phyloP scores from a whole-genome alignment of 129 eudicot species.

The Centella asiatica region DNA sequence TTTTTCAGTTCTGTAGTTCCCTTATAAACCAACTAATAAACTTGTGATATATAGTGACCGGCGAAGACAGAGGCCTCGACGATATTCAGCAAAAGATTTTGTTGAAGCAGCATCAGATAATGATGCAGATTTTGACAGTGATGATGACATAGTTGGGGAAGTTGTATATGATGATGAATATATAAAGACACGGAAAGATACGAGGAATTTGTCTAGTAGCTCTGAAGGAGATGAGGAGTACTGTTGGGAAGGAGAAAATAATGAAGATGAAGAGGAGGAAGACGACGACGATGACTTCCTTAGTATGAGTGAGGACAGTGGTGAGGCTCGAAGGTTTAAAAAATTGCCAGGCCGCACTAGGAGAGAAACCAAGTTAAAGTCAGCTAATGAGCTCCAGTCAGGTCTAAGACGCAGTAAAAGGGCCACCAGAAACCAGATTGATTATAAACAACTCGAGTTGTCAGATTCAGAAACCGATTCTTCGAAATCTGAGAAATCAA shows the following conservation, averaged over 20 bases:
- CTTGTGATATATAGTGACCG: constrained; percentile 33
- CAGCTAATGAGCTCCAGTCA: constrained; percentile 40
- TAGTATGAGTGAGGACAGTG: constrained; percentile 72
- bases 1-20: background rate
- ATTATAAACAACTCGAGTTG: constrained; percentile 53
- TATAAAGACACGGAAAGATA: constrained; percentile 45
- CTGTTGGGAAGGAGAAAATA: constrained; percentile 27
- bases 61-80: constrained; percentile 63
- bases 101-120: constrained; percentile 63
- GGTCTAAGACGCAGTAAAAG: constrained; percentile 88
- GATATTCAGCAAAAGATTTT: constrained; percentile 56
- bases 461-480: constrained; percentile 78
- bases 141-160: constrained; percentile 43
- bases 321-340: constrained; percentile 35
- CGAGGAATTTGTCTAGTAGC: constrained; percentile 60
- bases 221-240: constrained; percentile 95
- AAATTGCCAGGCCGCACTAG: constrained; percentile 52
- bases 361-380: constrained; percentile 53
- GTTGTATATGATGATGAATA: constrained; percentile 91
- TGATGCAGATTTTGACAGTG: constrained; percentile 33
- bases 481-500: constrained; percentile 39
- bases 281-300: constrained; percentile 52
- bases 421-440: constrained; percentile 55
- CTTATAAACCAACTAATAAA: constrained; percentile 11
- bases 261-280: constrained; percentile 43